Base-by-base conservation (phyloP, 2,329 filamentous ascomycete genomes). In the Pseudogymnoascus sp. region DNA sequence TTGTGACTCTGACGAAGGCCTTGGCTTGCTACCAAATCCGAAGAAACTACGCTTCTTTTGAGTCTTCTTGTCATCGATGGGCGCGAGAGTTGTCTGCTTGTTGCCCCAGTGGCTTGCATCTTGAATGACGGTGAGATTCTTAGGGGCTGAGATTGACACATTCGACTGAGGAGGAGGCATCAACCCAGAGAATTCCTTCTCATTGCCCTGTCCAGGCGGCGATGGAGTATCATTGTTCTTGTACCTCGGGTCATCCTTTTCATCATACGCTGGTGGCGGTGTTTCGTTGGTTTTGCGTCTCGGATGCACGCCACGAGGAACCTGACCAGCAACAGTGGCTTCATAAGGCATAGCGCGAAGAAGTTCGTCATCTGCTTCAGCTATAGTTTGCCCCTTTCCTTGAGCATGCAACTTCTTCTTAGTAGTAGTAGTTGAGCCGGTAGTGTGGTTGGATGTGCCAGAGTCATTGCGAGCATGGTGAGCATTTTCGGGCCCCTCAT, bases 41-140 rank as follows among this genome's bases (percentile, higher is more conserved):
- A 91, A 78, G 82, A 94, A 79, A 81, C 88, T 81, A 76, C 88
- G 75, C 81, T 97, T 97, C 73, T 91, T 84, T 61, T 80, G 80
- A 75, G 88, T 89, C 74, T 72, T 81, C 65, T 95, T 94, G 70
- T 94, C 92, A 33, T 90, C 87, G 37, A 74, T 74, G 10, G 77
- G 78, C n/a, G 75, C 80, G 65, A 73, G 81, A 63, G 73, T 76
- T 10, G 82, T 72, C 52, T 77, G 72, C 73, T 87, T 94, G 73
- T 89, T 90, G n/a, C 92, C 92, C 91, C 92, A 96, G 4, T 84
- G 81, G n/a, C 86, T 83, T 13, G 86, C 82, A 72, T 97, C 89
- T 27, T 92, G 87, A 65, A 97, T 96, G 15, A 91, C 81, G 58
- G 90, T 84, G 13, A 88, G 87, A 71, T 97, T 94, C 63, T 87